Base-by-base conservation (phyloP, 306 rosid species). In the Cucumis melo region DNA sequence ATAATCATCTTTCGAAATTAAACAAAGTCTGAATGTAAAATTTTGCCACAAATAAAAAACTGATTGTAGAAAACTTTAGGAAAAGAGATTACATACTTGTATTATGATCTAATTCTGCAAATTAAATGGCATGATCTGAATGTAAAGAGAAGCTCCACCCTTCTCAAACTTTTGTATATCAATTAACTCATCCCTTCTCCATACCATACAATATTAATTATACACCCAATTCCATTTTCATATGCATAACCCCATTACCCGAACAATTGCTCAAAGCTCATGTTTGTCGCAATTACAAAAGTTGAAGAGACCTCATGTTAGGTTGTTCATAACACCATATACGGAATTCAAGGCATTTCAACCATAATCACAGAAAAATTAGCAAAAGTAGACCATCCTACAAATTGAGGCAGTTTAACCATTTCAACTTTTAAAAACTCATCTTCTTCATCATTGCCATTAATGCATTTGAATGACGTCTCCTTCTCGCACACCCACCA, bases 401-500 rank as follows among this genome's bases (percentile, higher is more conserved):
- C 72, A 36, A 8, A 38, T 7, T 0, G 19, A 8, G 72, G 50
- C 50, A 64, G 2, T 38, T 64, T 64, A 64, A 64, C 27, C 50
- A 16, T 64, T 64, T 38, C 50, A 5, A 64, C 1, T 4, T 17
- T 19, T 0, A 64, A 8, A 64, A 64, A 38, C 20, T 14, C 72
- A 64, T 36, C 50, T 64, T 36, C 72, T 5, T 64, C 72, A 38
- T 3, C 14, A 9, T 8, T 36, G 8, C 15, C 42, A 38, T 36
- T 51, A 16, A 0, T 38, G 27, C 98, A 91, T 1, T 76, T 81
- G 80, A 89, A 72, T 3, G 71, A 27, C 29, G 7, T 0, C 80
- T 84, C 4, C 81, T 83, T 81, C 98, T 88, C 73, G 81, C 81
- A 80, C 98, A 93, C 75, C 98, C 98, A 48, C 77, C 92, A 0